These are phyloP conservation scores for Aspergillus tamarii DNA, from an alignment of 2,329 filamentous ascomycete genomes.

Conservation along the genomic window DNA sequence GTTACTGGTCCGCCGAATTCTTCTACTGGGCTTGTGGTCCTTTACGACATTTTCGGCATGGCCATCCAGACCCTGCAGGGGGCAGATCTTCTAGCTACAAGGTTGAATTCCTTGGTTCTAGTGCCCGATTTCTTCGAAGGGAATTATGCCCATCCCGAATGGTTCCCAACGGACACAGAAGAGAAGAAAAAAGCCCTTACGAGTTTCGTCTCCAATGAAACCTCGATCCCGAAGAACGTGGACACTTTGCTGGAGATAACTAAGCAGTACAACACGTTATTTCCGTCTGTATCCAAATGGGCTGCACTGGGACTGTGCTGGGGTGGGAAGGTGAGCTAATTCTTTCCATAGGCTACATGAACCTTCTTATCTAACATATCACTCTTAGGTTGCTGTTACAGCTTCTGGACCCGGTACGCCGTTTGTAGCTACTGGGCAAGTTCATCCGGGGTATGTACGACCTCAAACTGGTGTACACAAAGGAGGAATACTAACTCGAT, in stretches of 20 bases:
- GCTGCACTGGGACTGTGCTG: slow-evolving; percentile 70
- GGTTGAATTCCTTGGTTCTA: slow-evolving; percentile 45
- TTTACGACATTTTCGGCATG: slow-evolving; percentile 69
- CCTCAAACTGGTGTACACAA: background rate
- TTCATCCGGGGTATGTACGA: slow-evolving; percentile 38
- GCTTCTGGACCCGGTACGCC: slow-evolving; percentile 55
- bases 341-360: background rate
- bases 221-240: slow-evolving; percentile 31
- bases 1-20: slow-evolving; percentile 53
- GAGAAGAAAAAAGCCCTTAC: slow-evolving; percentile 65
- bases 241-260: slow-evolving; percentile 38
- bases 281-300: slow-evolving; percentile 61
- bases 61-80: slow-evolving; percentile 71
- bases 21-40: slow-evolving; percentile 61
- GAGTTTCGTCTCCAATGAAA: slow-evolving; percentile 58
- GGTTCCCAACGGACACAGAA: slow-evolving; percentile 65
- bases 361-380: background rate
- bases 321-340: slow-evolving; percentile 66
- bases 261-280: slow-evolving; percentile 55
- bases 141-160: slow-evolving; percentile 39
- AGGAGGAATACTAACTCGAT: background rate
- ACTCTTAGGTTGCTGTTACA: slow-evolving; percentile 33
- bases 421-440: slow-evolving; percentile 50
- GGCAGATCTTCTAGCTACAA: slow-evolving; percentile 57
- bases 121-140: slow-evolving; percentile 52